These are phyloP conservation scores for Emergomyces orientalis DNA, from an alignment of 2,329 filamentous ascomycete species.

Conservation along the genomic window DNA sequence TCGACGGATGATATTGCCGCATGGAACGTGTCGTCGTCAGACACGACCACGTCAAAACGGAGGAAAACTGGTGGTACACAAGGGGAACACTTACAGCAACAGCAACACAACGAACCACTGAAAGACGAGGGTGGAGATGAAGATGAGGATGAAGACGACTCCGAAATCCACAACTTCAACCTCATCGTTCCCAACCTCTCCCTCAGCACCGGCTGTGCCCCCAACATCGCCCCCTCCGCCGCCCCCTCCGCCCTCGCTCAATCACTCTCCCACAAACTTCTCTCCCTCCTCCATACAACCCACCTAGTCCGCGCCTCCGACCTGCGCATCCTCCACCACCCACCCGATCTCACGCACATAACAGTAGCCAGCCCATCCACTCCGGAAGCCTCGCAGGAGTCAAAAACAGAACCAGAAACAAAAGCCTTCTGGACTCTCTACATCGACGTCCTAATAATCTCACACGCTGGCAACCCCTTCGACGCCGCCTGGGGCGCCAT, in stretches of 20 bases:
- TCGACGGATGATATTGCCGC: slow-evolving; percentile 61
- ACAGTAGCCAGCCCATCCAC: slow-evolving; percentile 16
- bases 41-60: slow-evolving; percentile 26
- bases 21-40: slow-evolving; percentile 35
- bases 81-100: slow-evolving; percentile 6
- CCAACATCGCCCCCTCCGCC: slow-evolving; percentile 72
- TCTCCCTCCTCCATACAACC: slow-evolving; percentile 64
- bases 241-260: slow-evolving; percentile 74
- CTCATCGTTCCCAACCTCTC: slow-evolving; percentile 91
- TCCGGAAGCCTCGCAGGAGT: slow-evolving; percentile 33
- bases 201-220: slow-evolving; percentile 80
- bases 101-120: neutral
- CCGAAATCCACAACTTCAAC: slow-evolving; percentile 44
- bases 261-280: slow-evolving; percentile 70
- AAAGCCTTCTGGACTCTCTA: slow-evolving; percentile 94
- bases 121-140: slow-evolving; percentile 36
- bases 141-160: slow-evolving; percentile 35
- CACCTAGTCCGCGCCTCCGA: slow-evolving; percentile 57
- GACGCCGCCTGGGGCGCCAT: slow-evolving; percentile 84
- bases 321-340: slow-evolving; percentile 62
- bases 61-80: slow-evolving; percentile 22
- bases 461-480: slow-evolving; percentile 82
- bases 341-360: slow-evolving; percentile 24
- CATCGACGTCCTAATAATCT: slow-evolving; percentile 90
- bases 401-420: slow-evolving; percentile 39